Evolutionary conservation across 208 protist species (phyloP).

Genomic region (Angomonas deanei): DNA sequence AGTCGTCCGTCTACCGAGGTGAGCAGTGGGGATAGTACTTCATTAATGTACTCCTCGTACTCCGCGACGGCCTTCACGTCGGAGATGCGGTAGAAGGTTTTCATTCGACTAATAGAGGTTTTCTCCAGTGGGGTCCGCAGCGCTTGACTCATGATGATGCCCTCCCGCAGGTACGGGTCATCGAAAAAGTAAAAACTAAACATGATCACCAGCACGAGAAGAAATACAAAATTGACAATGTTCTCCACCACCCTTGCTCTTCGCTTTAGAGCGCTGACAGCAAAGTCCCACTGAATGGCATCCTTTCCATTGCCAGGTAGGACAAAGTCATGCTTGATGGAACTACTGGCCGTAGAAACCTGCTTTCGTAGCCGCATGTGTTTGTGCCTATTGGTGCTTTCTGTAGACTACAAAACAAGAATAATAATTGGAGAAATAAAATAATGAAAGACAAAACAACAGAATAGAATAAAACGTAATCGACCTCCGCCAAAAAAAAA

Average conservation of each 20-base stretch:
- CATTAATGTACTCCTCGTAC: conserved; percentile 23
- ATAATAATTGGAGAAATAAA: neutral
- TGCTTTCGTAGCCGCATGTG: neutral
- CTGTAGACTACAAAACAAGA: too few relatives aligned
- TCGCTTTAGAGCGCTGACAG: conserved; percentile 10
- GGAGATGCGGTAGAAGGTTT: conserved; percentile 4
- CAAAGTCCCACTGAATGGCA: conserved; percentile 27
- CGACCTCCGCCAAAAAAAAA: too few relatives aligned
- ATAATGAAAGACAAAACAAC: conserved; percentile 12
- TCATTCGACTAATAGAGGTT: conserved; percentile 14
- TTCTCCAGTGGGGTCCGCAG: conserved; percentile 9
- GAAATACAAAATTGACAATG: conserved; percentile 6
- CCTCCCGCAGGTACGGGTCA: neutral
- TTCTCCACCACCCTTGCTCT: conserved; percentile 12
- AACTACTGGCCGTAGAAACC: neutral
- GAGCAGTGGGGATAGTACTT: conserved; percentile 18
- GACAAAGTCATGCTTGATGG: too few relatives aligned
- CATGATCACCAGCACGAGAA: conserved; percentile 18
- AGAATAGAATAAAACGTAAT: neutral
- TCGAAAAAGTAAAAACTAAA: conserved; percentile 30
- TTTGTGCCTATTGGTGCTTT: too few relatives aligned
- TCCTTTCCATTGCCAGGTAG: too few relatives aligned
- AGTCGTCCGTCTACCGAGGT: conserved; percentile 13
- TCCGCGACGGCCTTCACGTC: conserved; percentile 18
- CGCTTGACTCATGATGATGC: conserved; percentile 2